Evolutionary conservation across 2,329 filamentous ascomycete genomes (phyloP).

Genomic region (Trichoderma koningii): DNA sequence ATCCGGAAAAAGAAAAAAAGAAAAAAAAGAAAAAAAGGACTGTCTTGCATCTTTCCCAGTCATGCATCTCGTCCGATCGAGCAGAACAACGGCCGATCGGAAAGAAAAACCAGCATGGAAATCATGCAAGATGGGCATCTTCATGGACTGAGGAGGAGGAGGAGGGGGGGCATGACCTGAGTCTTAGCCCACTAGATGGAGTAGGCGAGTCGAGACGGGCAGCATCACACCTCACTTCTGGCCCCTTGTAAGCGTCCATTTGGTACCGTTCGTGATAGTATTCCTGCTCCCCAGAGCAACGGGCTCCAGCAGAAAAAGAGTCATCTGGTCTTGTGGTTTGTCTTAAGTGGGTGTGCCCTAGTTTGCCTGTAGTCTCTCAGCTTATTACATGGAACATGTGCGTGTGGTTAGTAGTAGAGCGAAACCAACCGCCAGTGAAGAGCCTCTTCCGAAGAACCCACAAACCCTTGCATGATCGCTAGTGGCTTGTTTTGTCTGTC

Average conservation of each 20-base stretch:
- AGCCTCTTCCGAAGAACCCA: background rate
- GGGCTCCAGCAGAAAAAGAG: background rate
- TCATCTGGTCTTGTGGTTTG: background rate
- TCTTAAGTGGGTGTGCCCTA: slow-evolving; percentile 12
- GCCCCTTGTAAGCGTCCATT: background rate
- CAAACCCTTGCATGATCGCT: background rate
- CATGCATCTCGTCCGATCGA: background rate
- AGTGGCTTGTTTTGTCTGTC: background rate
- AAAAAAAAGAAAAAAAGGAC: too few species aligned
- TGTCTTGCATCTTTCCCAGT: background rate
- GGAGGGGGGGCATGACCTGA: slow-evolving; percentile 34
- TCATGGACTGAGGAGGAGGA: slow-evolving; percentile 9
- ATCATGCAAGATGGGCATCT: slow-evolving; percentile 35
- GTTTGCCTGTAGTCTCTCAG: slow-evolving; percentile 5
- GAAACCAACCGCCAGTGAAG: too few species aligned
- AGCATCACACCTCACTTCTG: slow-evolving; percentile 6
- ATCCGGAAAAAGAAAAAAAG: too few species aligned
- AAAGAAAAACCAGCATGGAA: slow-evolving; percentile 28
- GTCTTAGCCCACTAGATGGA: slow-evolving; percentile 17
- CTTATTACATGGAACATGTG: slow-evolving; percentile 15
- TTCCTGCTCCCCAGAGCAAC: too few species aligned
- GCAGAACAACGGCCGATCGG: slow-evolving; percentile 31
- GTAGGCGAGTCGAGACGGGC: background rate
- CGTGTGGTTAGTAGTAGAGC: too few species aligned
- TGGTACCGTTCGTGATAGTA: too few species aligned